These are phyloP conservation scores for Phytophthora sp. DNA, from an alignment of 352 stramenopile species.

Conservation along the genomic window DNA sequence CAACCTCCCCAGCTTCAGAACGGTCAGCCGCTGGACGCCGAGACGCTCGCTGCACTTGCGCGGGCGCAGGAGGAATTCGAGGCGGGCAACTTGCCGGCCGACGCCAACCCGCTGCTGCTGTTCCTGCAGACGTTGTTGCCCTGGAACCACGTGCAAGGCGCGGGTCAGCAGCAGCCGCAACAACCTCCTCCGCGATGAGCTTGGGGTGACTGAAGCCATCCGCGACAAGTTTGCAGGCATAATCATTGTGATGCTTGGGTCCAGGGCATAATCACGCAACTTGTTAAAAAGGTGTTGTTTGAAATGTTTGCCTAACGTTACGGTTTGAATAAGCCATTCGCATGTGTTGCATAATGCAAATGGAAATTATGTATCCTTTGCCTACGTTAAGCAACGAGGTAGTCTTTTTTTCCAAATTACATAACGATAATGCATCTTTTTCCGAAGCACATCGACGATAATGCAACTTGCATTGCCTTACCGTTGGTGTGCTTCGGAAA, in stretches of 20 bases:
- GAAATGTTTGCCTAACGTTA: background rate
- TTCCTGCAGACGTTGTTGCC: slow-evolving; percentile 86
- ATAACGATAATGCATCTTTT: no score
- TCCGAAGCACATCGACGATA: no score
- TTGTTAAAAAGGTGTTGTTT: no score
- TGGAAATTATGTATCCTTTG: no score
- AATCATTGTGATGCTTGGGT: background rate
- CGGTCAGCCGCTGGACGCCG: slow-evolving; percentile 61
- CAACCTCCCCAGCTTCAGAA: slow-evolving; percentile 70
- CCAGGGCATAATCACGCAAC: background rate
- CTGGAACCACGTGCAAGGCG: slow-evolving; percentile 85
- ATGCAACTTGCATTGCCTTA: no score
- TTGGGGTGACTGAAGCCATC: background rate
- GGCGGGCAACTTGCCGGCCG: slow-evolving; percentile 71
- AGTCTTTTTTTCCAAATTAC: no score
- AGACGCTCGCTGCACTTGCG: slow-evolving; percentile 60
- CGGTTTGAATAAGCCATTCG: no score
- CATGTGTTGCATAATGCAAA: no score
- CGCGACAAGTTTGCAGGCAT: slow-evolving; percentile 15
- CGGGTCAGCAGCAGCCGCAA: slow-evolving; percentile 32
- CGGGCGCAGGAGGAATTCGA: slow-evolving; percentile 70
- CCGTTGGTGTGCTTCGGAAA: no score
- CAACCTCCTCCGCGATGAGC: slow-evolving; percentile 25
- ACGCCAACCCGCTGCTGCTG: slow-evolving; percentile 83
- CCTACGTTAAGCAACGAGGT: no score